phyloP scores from a whole-genome alignment of 345 rosid genomes.

The Pistacia integerrima region DNA sequence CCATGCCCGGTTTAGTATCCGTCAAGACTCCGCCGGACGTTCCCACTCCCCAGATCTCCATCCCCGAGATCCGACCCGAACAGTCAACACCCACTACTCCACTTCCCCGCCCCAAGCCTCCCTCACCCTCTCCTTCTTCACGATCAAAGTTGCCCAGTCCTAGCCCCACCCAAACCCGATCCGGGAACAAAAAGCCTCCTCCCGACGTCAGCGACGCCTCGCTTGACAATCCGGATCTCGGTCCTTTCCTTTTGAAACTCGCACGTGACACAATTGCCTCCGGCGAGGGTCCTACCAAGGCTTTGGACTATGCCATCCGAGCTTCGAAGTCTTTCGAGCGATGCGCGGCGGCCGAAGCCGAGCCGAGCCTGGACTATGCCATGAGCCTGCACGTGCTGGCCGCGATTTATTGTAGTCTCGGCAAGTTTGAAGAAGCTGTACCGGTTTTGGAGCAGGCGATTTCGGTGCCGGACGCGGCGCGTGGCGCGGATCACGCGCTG shows the following conservation, averaged over 20 bases:
- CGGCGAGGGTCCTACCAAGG: conserved; percentile 90
- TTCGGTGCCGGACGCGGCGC: conserved; percentile 64
- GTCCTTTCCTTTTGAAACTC: conserved; percentile 91
- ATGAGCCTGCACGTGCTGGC: conserved; percentile 98
- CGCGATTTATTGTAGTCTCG: conserved; percentile 92
- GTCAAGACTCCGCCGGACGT: conserved; percentile 80
- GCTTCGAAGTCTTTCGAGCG: conserved; percentile 91
- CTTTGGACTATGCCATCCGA: conserved; percentile 87
- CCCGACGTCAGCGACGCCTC: conserved; percentile 74
- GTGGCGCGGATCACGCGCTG: conserved; percentile 87
- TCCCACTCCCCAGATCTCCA: conserved; percentile 62
- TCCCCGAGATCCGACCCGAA: conserved; percentile 61
- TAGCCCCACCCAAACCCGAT: conserved; percentile 45
- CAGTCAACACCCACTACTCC: conserved; percentile 18
- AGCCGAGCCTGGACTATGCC: conserved; percentile 85
- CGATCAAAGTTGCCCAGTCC: conserved; percentile 25
- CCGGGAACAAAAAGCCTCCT: conserved; percentile 73
- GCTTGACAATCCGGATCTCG: conserved; percentile 98
- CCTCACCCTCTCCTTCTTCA: conserved; percentile 82
- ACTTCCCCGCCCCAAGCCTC: conserved; percentile 39
- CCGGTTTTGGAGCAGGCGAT: conserved; percentile 85
- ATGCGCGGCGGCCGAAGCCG: conserved; percentile 65
- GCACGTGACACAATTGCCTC: conserved; percentile 95
- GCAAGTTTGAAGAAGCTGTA: conserved; percentile 92
- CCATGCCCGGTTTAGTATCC: conserved; percentile 93